Conservation (phyloP, 2,329 filamentous ascomycete species). For the Lachnellula hyalina region DNA sequence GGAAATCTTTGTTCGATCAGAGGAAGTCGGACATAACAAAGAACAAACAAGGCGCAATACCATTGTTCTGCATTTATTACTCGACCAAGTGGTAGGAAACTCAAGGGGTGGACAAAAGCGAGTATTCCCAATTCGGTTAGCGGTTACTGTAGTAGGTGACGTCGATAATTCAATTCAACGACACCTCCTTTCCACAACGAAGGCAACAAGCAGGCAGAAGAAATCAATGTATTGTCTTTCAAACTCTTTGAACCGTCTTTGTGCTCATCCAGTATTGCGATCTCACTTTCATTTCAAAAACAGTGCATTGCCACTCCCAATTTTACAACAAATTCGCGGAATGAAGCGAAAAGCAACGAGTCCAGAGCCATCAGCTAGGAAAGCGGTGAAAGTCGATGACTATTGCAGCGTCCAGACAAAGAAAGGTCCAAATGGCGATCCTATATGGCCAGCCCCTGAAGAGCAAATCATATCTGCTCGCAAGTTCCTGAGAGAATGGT, state of each 20-base stretch:
- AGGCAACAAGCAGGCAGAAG: background rate
- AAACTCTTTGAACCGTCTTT: background rate
- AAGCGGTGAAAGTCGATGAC: slow-evolving; percentile 19
- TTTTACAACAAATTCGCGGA: background rate
- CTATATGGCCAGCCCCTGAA: slow-evolving; percentile 57
- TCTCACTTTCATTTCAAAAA: background rate
- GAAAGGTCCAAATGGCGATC: slow-evolving; percentile 10
- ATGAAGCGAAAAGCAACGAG: slow-evolving; percentile 19
- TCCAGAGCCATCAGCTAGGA: slow-evolving; percentile 6
- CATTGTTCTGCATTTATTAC: background rate
- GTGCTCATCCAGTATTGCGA: background rate
- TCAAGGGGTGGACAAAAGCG: background rate
- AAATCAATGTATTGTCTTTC: background rate
- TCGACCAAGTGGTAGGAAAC: too few species aligned
- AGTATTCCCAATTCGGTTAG: background rate
- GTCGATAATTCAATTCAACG: background rate
- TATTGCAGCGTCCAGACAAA: slow-evolving; percentile 19
- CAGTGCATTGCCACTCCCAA: background rate
- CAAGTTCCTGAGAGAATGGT: slow-evolving; percentile 54
- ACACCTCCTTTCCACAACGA: background rate
- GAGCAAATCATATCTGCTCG: slow-evolving; percentile 51
- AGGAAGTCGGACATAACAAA: too few species aligned
- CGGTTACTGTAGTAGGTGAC: background rate
- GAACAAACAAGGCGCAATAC: background rate
- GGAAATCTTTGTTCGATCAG: too few species aligned